These are phyloP conservation scores for Kuraishia capsulata DNA, from an alignment of 805 yeast genomes.

Conservation along the genomic window DNA sequence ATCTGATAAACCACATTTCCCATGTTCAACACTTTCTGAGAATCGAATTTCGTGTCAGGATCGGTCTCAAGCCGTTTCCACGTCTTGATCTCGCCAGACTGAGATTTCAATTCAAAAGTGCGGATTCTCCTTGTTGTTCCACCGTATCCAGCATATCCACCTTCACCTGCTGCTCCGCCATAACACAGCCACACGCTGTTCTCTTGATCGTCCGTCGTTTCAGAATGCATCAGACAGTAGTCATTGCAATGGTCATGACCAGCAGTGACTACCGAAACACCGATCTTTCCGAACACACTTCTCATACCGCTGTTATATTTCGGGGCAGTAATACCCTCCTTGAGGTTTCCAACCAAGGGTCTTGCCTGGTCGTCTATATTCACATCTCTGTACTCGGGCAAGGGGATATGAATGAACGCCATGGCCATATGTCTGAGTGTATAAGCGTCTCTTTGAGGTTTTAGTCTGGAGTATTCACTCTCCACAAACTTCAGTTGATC, in stretches of 20 bases:
- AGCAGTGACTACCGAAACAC: slow-evolving; percentile 66
- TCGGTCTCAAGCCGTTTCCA: slow-evolving; percentile 69
- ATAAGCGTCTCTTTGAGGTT: slow-evolving; percentile 22
- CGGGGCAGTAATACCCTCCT: slow-evolving; percentile 80
- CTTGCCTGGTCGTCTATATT: slow-evolving; percentile 14
- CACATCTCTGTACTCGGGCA: slow-evolving; percentile 68
- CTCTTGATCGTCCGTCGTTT: no score
- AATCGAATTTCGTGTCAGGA: slow-evolving; percentile 37
- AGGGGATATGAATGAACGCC: slow-evolving; percentile 93
- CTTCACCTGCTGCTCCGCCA: slow-evolving; percentile 92
- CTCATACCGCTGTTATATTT: slow-evolving; percentile 59
- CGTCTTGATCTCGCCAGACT: slow-evolving; percentile 36
- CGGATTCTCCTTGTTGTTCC: slow-evolving; percentile 78
- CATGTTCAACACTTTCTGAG: not conserved
- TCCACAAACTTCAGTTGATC: slow-evolving; percentile 55
- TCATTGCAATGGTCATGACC: slow-evolving; percentile 98
- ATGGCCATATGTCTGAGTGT: slow-evolving; percentile 48
- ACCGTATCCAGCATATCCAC: slow-evolving; percentile 93
- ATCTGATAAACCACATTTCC: no score
- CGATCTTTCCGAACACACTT: slow-evolving; percentile 46
- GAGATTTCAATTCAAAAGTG: slow-evolving; percentile 54
- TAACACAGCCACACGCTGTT: slow-evolving; percentile 67
- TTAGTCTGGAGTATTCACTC: slow-evolving; percentile 19
- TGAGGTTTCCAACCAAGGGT: slow-evolving; percentile 48
- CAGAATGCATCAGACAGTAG: slow-evolving; percentile 59